Evolutionary conservation across 768 basidiomycete genomes (phyloP).

Genomic region (Clavulina sp.): DNA sequence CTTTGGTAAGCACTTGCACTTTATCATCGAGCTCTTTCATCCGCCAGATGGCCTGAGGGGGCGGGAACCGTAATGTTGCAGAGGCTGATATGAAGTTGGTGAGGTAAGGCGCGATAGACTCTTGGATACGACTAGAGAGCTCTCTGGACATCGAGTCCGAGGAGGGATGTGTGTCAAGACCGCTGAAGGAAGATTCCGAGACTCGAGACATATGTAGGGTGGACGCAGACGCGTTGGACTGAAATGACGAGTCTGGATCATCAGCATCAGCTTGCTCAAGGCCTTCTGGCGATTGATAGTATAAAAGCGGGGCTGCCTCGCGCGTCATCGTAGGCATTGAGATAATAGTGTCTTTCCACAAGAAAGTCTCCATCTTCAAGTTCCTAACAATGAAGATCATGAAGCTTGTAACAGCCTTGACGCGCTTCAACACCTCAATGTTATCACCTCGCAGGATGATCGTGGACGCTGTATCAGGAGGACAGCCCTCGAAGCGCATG

Average conservation of each 20-base stretch:
- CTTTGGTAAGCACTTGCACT: slow-evolving; percentile 47
- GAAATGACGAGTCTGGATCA: too few relatives aligned
- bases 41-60: slow-evolving; percentile 69
- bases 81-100: slow-evolving; percentile 87
- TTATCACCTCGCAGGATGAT: slow-evolving; percentile 81
- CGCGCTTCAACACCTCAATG: slow-evolving; percentile 55
- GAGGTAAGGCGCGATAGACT: slow-evolving; percentile 67
- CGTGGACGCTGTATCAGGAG: slow-evolving; percentile 83
- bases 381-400: slow-evolving; percentile 86
- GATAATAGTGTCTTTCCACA: slow-evolving; percentile 84
- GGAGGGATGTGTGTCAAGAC: not conserved
- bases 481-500: slow-evolving; percentile 97
- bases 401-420: slow-evolving; percentile 89
- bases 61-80: slow-evolving; percentile 77
- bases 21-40: slow-evolving; percentile 82
- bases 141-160: slow-evolving; percentile 21
- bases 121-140: slow-evolving; percentile 60
- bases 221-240: too few relatives aligned
- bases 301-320: slow-evolving; percentile 41
- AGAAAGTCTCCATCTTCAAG: slow-evolving; percentile 78
- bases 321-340: slow-evolving; percentile 47
- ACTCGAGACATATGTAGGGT: not conserved
- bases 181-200: not conserved
- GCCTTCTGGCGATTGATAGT: not conserved
- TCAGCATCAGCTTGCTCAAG: too few relatives aligned